Percentiles rank a stretch among this genome's conserved stretches.
These are phyloP conservation scores for Sphagnum tenellum DNA, from an alignment of 225 moss, liverwort and hornwort genomes.

Conservation along the genomic window DNA sequence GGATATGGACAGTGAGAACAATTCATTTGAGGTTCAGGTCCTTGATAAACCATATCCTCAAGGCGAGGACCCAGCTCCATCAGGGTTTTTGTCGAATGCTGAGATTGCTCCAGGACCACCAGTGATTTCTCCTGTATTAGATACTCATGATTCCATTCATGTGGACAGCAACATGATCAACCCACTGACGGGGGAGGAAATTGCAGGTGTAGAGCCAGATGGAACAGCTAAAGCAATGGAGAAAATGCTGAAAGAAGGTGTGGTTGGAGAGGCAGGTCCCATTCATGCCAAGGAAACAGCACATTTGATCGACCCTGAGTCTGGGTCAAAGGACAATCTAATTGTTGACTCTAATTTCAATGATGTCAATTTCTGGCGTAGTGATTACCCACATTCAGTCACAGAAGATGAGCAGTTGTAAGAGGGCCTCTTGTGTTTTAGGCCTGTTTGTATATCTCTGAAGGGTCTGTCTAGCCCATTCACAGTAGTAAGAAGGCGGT, in stretches of 20 bases:
- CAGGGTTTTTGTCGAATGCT: conserved; percentile 13
- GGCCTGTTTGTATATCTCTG: conserved; percentile 46
- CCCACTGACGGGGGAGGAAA: conserved; percentile 40
- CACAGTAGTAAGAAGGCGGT: conserved; percentile 21
- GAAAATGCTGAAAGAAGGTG: conserved; percentile 90
- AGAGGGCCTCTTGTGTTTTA: conserved; percentile 16
- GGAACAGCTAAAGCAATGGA: conserved; percentile 86
- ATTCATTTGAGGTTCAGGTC: conserved; percentile 27
- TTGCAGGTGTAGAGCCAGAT: conserved; percentile 74
- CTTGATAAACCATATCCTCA: conserved; percentile 21
- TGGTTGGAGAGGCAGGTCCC: conserved; percentile 83
- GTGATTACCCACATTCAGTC: conserved; percentile 66
- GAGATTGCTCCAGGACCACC: conserved; percentile 2
- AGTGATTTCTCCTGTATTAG: conserved; percentile 11
- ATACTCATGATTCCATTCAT: conserved; percentile 24
- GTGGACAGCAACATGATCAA: conserved; percentile 45
- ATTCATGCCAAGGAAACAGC: conserved; percentile 36
- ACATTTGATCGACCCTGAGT: conserved; percentile 21
- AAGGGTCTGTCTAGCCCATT: conserved; percentile 13
- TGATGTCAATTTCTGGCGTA: conserved; percentile 90
- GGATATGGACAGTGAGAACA: conserved; percentile 15
- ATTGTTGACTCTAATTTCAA: conserved; percentile 63
- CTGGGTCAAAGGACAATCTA: conserved; percentile 26
- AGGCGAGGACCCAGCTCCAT: conserved; percentile 20
- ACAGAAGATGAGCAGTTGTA: conserved; percentile 49